Conservation (phyloP, 2,329 filamentous ascomycete genomes). For the Colletotrichum sp. region DNA sequence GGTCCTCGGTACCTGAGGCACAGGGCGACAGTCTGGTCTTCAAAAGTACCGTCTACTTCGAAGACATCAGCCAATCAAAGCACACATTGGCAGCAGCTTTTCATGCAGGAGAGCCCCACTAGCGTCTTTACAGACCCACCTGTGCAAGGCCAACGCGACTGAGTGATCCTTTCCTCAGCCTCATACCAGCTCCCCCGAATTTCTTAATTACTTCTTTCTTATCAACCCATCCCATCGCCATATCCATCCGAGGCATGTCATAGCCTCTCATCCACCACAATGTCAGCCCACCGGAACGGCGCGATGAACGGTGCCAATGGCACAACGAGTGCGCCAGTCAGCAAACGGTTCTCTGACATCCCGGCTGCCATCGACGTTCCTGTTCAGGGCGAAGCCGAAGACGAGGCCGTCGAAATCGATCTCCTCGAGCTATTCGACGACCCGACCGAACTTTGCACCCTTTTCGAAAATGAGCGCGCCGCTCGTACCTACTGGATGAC, state of each 20-base stretch:
- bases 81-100: not conserved
- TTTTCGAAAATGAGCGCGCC: conserved; percentile 93
- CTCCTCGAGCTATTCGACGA: conserved; percentile 91
- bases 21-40: too few relatives aligned
- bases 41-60: not conserved
- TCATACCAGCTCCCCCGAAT: conserved; percentile 15
- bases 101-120: not conserved
- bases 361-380: conserved; percentile 71
- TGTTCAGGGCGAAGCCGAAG: conserved; percentile 67
- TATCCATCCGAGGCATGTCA: conserved; percentile 15
- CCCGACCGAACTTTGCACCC: conserved; percentile 90
- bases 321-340: conserved; percentile 40
- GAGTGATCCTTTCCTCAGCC: conserved; percentile 17
- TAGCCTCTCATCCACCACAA: conserved; percentile 28
- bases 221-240: not conserved
- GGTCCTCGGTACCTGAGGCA: not conserved
- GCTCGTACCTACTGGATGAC: conserved; percentile 96
- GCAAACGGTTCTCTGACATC: conserved; percentile 68
- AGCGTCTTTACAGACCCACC: not conserved
- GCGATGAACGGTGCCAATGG: conserved; percentile 50
- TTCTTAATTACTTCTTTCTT: not conserved
- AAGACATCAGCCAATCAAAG: not conserved
- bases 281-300: conserved; percentile 50
- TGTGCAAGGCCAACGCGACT: conserved; percentile 18
- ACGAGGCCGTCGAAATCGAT: conserved; percentile 88